Evolutionary conservation across 2,329 filamentous ascomycete species (phyloP).

Genomic region (Epichloe aotearoae): DNA sequence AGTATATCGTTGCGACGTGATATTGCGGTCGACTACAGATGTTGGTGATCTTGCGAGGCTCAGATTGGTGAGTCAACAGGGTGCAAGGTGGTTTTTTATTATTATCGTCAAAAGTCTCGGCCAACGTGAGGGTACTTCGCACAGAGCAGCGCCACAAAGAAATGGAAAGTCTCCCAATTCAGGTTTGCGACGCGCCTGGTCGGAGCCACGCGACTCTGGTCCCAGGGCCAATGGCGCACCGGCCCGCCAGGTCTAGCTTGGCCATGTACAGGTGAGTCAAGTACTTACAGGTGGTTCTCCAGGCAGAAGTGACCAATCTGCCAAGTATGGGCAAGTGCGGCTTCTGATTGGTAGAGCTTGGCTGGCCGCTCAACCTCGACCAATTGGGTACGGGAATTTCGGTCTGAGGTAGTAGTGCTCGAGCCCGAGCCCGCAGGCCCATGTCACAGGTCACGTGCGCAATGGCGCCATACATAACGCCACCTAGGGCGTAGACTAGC

Average conservation of each 20-base stretch:
- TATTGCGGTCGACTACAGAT: neutral
- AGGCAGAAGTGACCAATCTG: too few relatives aligned
- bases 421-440: neutral
- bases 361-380: constrained; percentile 11
- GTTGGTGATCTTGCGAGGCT: neutral
- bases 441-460: too few relatives aligned
- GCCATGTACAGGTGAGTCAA: too few relatives aligned
- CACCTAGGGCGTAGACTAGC: too few relatives aligned
- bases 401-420: constrained; percentile 23
- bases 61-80: neutral
- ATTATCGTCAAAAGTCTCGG: neutral
- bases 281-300: too few relatives aligned
- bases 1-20: too few relatives aligned
- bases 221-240: neutral
- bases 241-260: neutral
- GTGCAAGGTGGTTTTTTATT: neutral
- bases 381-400: constrained; percentile 18
- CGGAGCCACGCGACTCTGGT: neutral
- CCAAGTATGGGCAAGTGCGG: neutral
- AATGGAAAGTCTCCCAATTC: neutral
- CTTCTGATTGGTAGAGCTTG: constrained; percentile 18
- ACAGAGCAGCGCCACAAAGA: neutral
- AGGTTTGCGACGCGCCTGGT: constrained; percentile 13
- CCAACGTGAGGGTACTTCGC: neutral
- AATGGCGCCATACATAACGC: too few relatives aligned